A percentile compares a stretch with the other conserved stretches of the same genome.
phyloP scores from a whole-genome alignment of 805 yeast genomes.

The Yarrowia hollandica region DNA sequence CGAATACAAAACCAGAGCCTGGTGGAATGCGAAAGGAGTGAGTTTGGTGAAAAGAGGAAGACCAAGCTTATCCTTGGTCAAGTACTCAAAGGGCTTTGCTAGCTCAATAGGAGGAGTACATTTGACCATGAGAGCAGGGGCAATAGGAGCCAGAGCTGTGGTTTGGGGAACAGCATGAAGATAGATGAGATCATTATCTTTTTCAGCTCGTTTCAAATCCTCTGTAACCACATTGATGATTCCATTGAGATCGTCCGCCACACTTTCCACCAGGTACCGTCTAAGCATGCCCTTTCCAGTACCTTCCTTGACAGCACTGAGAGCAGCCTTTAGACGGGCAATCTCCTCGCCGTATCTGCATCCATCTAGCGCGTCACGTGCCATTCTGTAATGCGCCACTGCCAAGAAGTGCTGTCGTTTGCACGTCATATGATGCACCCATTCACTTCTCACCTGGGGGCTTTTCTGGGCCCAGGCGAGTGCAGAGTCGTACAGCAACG shows the following conservation, averaged over 20 bases:
- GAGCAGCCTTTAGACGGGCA: constrained; percentile 53
- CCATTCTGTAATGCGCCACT: constrained; percentile 65
- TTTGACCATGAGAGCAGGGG: constrained; percentile 55
- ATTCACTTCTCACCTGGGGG: constrained; percentile 57
- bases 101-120: constrained; percentile 46
- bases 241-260: constrained; percentile 54
- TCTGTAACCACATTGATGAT: constrained; percentile 50
- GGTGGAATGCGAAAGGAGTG: constrained; percentile 66
- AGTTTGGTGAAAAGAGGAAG: constrained; percentile 55
- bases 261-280: constrained; percentile 46
- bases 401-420: constrained; percentile 69
- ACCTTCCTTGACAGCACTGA: constrained; percentile 40
- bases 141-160: constrained; percentile 45
- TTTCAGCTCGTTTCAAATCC: constrained; percentile 56
- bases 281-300: constrained; percentile 39
- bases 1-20: constrained; percentile 60
- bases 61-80: constrained; percentile 33
- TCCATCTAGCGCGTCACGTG: constrained; percentile 50
- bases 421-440: constrained; percentile 60
- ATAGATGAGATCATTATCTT: constrained; percentile 81
- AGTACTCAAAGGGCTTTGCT: constrained; percentile 38
- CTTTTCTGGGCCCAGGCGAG: constrained; percentile 48
- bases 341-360: constrained; percentile 73
- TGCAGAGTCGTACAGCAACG: constrained; percentile 56
- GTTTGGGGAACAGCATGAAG: constrained; percentile 59